These are phyloP conservation scores for Leccinum barrowsii DNA, from an alignment of 768 basidiomycete species.

Conservation along the genomic window DNA sequence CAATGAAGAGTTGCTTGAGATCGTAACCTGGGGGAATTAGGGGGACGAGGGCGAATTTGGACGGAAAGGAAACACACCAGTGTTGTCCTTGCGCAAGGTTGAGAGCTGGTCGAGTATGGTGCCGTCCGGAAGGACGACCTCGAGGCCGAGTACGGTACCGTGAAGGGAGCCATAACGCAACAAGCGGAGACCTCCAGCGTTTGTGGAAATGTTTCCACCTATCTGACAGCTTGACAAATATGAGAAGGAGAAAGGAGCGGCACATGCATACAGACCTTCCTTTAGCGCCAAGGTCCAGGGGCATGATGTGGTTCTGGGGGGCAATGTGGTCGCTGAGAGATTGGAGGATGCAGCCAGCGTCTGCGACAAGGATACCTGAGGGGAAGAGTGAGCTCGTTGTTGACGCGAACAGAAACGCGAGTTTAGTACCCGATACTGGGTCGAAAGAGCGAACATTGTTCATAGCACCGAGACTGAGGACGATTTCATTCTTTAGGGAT, in stretches of 20 bases:
- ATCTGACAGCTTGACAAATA: conserved; percentile 77
- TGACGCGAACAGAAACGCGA: background rate
- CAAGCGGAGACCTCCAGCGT: conserved; percentile 94
- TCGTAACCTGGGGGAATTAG: conserved; percentile 71
- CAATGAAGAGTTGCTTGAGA: conserved; percentile 97
- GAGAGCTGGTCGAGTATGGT: conserved; percentile 86
- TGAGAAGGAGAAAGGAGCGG: conserved; percentile 2
- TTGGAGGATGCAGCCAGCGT: conserved; percentile 93
- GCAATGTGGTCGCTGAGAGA: conserved; percentile 81
- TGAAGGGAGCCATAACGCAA: conserved; percentile 94
- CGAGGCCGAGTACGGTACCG: conserved; percentile 90
- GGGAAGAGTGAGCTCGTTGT: conserved; percentile 1
- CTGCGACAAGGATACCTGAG: conserved; percentile 82
- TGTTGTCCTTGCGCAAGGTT: conserved; percentile 95
- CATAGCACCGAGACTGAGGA: conserved; percentile 83
- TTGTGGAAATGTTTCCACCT: conserved; percentile 95
- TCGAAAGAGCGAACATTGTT: conserved; percentile 79
- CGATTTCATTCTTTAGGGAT: conserved; percentile 81
- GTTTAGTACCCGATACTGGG: conserved; percentile 64
- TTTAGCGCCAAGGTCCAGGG: conserved; percentile 92
- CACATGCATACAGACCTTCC: conserved; percentile 61
- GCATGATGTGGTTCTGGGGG: conserved; percentile 92
- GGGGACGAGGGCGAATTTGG: background rate
- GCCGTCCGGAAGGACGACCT: conserved; percentile 93
- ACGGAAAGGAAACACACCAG: conserved; percentile 50